phyloP scores from a whole-genome alignment of 345 rosid genomes.

The Punica granatum region DNA sequence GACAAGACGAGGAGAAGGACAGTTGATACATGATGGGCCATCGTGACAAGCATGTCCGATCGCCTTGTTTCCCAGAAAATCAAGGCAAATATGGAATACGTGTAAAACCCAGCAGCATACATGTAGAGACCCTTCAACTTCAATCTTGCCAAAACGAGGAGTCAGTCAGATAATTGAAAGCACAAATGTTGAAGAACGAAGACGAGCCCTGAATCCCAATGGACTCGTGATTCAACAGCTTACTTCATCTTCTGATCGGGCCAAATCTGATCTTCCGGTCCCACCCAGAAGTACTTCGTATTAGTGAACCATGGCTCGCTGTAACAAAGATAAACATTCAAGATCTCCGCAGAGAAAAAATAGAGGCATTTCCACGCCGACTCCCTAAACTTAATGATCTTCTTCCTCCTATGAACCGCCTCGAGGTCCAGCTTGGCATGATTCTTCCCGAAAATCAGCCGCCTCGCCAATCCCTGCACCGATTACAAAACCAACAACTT shows the following conservation, averaged over 20 bases:
- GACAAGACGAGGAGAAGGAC: constrained; percentile 51
- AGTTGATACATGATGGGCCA: constrained; percentile 65
- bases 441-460: constrained; percentile 47
- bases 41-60: constrained; percentile 57
- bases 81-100: constrained; percentile 70
- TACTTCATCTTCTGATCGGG: constrained; percentile 85
- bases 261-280: constrained; percentile 78
- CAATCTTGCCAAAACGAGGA: constrained; percentile 29
- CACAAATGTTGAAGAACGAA: background rate
- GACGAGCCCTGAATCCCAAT: background rate
- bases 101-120: constrained; percentile 74
- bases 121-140: constrained; percentile 65
- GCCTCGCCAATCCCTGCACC: constrained; percentile 50
- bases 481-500: constrained; percentile 3
- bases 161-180: constrained; percentile 5
- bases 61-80: constrained; percentile 85
- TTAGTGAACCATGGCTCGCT: constrained; percentile 81
- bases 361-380: constrained; percentile 91
- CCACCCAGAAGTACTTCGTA: constrained; percentile 70
- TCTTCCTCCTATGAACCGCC: constrained; percentile 36
- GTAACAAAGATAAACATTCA: constrained; percentile 48
- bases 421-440: constrained; percentile 25
- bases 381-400: constrained; percentile 70
- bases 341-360: constrained; percentile 65
- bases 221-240: constrained; percentile 15